These are phyloP conservation scores for Perilla frutescens DNA, from an alignment of 257 asterid species.

Conservation along the genomic window DNA sequence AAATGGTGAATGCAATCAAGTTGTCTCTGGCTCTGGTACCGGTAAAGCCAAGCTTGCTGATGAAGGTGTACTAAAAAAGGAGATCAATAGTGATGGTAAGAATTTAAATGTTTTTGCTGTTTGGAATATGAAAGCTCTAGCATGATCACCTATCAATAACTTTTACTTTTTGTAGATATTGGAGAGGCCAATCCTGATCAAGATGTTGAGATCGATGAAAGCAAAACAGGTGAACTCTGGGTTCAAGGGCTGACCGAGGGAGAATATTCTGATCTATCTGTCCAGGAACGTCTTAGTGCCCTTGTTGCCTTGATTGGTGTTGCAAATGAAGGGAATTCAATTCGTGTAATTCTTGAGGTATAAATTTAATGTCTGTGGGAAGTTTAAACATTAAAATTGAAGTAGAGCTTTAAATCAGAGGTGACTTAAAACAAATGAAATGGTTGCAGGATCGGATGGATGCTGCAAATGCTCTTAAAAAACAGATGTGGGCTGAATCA, in stretches of 20 bases:
- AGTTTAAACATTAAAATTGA: not conserved
- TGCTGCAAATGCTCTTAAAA: slow-evolving; percentile 86
- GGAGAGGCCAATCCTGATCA: slow-evolving; percentile 50
- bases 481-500: slow-evolving; percentile 99
- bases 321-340: slow-evolving; percentile 96
- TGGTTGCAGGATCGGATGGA: slow-evolving; percentile 91
- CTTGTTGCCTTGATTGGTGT: slow-evolving; percentile 83
- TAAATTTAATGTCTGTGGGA: slow-evolving; percentile 14
- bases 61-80: slow-evolving; percentile 48
- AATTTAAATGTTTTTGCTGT: slow-evolving; percentile 15
- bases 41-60: slow-evolving; percentile 55
- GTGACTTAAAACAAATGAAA: slow-evolving; percentile 30
- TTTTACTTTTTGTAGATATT: slow-evolving; percentile 48
- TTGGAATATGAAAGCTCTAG: slow-evolving; percentile 16
- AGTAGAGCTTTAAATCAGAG: slow-evolving; percentile 19
- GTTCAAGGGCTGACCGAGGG: slow-evolving; percentile 96
- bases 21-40: slow-evolving; percentile 49
- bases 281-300: slow-evolving; percentile 96
- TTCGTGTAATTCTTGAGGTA: slow-evolving; percentile 81
- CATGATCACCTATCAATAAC: slow-evolving; percentile 25
- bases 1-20: slow-evolving; percentile 49
- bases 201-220: slow-evolving; percentile 90
- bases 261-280: slow-evolving; percentile 90
- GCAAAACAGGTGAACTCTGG: slow-evolving; percentile 91
- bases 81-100: slow-evolving; percentile 57